Conservation (phyloP, 2,329 filamentous ascomycete genomes). For the Monilinia aucupariae region DNA sequence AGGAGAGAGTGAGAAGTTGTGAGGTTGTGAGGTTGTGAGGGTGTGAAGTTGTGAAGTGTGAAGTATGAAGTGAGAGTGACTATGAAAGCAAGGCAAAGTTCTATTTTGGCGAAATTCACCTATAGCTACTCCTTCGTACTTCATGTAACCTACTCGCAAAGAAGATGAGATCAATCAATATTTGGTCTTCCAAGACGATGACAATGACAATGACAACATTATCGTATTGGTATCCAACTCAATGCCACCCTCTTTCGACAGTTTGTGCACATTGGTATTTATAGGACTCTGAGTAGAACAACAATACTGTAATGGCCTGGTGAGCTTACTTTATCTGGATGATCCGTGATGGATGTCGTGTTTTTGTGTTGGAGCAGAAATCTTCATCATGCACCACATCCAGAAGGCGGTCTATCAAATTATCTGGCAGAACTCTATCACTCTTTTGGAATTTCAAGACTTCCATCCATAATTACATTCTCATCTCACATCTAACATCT, state of each 20-base stretch:
- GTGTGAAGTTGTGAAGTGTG: no score
- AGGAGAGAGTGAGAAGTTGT: no score
- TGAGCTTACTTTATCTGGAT: neutral
- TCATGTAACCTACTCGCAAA: neutral
- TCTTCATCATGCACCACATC: neutral
- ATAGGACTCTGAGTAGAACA: no score
- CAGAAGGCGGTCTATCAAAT: neutral
- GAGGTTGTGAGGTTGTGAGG: no score
- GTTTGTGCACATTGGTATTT: neutral
- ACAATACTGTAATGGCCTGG: no score
- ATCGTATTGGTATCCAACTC: neutral
- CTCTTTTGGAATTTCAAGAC: neutral
- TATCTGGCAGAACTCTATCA: slow-evolving; percentile 3
- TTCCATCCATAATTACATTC: neutral
- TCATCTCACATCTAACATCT: neutral
- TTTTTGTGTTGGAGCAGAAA: slow-evolving; percentile 2
- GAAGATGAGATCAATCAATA: no score
- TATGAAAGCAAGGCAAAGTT: neutral
- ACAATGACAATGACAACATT: neutral
- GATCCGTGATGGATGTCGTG: slow-evolving; percentile 6
- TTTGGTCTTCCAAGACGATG: neutral
- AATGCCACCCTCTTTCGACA: neutral
- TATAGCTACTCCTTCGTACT: no score
- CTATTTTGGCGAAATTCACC: no score
- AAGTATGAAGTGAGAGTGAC: no score